Evolutionary conservation across 306 rosid genomes (phyloP).

Genomic region (Vigna reflexopilosa): DNA sequence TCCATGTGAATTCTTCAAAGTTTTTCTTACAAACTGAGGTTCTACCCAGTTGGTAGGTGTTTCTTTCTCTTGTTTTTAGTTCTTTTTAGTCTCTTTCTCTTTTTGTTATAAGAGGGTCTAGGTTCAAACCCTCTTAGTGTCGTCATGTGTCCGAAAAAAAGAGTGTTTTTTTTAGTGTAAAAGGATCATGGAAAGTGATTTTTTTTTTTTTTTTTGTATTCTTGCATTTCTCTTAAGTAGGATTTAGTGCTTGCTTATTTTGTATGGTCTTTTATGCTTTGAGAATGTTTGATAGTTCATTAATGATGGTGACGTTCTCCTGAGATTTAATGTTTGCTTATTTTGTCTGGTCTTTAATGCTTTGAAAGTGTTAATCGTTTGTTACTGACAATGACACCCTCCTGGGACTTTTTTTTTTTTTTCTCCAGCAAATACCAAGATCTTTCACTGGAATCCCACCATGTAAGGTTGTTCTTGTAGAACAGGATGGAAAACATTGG

Average conservation of each 20-base stretch:
- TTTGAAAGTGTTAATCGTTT: background rate
- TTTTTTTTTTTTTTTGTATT: too few relatives aligned
- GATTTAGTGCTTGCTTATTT: background rate
- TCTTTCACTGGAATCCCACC: constrained; percentile 20
- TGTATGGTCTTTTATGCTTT: background rate
- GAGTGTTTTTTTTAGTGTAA: background rate
- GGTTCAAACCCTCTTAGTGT: background rate
- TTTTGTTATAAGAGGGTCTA: background rate
- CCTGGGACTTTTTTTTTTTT: background rate
- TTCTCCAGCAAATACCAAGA: constrained; percentile 31
- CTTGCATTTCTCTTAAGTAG: background rate
- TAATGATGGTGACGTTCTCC: background rate
- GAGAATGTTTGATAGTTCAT: background rate
- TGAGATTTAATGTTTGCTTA: background rate
- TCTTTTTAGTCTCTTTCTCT: background rate
- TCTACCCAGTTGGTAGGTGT: constrained; percentile 21
- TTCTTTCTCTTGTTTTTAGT: background rate
- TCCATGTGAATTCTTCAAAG: constrained; percentile 26
- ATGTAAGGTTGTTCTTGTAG: constrained; percentile 1
- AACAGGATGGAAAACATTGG: constrained; percentile 25
- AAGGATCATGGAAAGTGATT: background rate
- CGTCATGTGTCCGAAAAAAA: background rate
- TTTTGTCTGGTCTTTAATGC: background rate
- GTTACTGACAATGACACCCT: background rate
- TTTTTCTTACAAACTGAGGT: background rate